Conservation (phyloP, 2,329 filamentous ascomycete species). For the Calonectria pseudoturangicola region DNA sequence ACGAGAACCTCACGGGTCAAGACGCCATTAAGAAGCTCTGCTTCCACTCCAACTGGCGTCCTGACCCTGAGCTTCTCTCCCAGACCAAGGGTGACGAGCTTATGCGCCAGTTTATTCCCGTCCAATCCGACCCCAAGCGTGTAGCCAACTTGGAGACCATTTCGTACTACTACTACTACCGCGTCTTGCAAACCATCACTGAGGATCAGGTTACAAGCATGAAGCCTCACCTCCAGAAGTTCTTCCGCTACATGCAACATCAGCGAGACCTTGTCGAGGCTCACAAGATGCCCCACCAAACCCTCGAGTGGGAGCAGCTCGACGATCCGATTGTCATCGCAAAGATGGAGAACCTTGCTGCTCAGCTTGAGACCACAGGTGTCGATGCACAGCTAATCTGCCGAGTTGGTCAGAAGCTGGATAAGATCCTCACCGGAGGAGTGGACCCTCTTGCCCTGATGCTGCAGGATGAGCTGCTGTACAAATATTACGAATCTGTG, state of each 20-base stretch:
- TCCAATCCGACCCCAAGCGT: neutral
- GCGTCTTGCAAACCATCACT: neutral
- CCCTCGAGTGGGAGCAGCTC: constrained; percentile 24
- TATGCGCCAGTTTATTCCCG: neutral
- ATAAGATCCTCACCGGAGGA: neutral
- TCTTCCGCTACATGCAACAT: constrained; percentile 34
- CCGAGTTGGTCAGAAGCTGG: constrained; percentile 20
- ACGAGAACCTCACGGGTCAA: neutral
- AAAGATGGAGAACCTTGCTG: neutral
- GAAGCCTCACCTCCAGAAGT: constrained; percentile 33
- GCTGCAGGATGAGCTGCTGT: constrained; percentile 30
- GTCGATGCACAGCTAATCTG: constrained; percentile 30
- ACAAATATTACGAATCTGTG: constrained; percentile 29
- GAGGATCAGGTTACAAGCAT: neutral
- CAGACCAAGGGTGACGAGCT: neutral
- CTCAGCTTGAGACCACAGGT: constrained; percentile 1
- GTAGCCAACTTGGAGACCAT: neutral
- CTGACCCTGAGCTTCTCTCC: constrained; percentile 25
- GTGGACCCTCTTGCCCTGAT: constrained; percentile 31
- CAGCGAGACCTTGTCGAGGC: constrained; percentile 12
- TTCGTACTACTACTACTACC: neutral
- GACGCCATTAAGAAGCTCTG: constrained; percentile 32
- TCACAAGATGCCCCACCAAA: constrained; percentile 20
- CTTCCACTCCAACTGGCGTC: constrained; percentile 29
- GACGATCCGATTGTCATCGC: neutral